These are phyloP conservation scores for Candida endomychidarum DNA, from an alignment of 805 yeast genomes.

Conservation along the genomic window DNA sequence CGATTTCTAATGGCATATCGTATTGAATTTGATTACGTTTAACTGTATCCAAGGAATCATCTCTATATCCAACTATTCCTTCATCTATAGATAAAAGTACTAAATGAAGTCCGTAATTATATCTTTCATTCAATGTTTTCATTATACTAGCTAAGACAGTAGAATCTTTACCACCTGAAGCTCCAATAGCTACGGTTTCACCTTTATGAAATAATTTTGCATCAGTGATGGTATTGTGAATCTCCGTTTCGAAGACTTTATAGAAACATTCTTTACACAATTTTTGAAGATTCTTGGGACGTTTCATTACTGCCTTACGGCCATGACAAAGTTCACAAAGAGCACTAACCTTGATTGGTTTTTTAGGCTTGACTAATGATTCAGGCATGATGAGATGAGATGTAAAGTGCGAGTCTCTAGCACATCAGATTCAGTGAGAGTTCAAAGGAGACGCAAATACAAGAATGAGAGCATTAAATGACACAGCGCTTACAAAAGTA, in stretches of 20 bases:
- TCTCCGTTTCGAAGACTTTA: conserved; percentile 89
- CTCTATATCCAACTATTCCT: conserved; percentile 96
- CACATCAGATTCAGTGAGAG: too few relatives aligned
- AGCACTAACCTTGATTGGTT: conserved; percentile 34
- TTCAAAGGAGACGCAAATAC: too few relatives aligned
- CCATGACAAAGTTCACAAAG: conserved; percentile 83
- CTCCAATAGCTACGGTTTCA: conserved; percentile 93
- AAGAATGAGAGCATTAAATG: too few relatives aligned
- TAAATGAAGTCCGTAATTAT: conserved; percentile 83
- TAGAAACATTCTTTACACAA: conserved; percentile 90
- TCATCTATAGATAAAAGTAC: conserved; percentile 89
- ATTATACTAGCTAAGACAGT: conserved; percentile 89
- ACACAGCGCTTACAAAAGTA: too few relatives aligned
- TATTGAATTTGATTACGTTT: conserved; percentile 88
- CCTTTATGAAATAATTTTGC: conserved; percentile 74
- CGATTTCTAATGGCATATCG: conserved; percentile 72
- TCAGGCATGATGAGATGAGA: conserved; percentile 8
- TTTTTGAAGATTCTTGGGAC: conserved; percentile 91
- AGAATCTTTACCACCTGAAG: conserved; percentile 98
- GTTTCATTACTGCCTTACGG: conserved; percentile 79
- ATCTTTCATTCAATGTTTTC: conserved; percentile 83
- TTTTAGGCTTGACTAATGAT: conserved; percentile 16
- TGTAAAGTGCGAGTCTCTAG: neutral
- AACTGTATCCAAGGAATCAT: conserved; percentile 95
- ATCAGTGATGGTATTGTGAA: conserved; percentile 80